Evolutionary conservation across 768 basidiomycete species (phyloP).

Genomic region (Pisolithus orientalis): DNA sequence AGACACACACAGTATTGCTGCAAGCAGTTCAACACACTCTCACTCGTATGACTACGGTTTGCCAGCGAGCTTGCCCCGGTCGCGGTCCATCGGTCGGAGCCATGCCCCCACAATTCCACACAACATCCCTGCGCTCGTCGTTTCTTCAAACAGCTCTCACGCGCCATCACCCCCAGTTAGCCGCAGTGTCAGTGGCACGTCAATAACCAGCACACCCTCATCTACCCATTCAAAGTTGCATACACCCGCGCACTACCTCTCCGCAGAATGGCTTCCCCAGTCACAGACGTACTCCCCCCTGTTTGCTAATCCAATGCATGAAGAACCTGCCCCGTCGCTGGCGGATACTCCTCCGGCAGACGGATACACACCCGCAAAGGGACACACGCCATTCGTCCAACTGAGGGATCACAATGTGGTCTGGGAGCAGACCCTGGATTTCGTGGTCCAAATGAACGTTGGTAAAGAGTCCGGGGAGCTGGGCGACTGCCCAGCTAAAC

Average conservation of each 20-base stretch:
- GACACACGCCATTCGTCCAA: conserved; percentile 52
- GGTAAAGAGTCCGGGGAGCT: conserved; percentile 46
- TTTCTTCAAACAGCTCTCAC: conserved; percentile 17
- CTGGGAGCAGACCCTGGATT: conserved; percentile 55
- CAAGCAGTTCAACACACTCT: conserved; percentile 20
- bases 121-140: conserved; percentile 23
- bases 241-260: conserved; percentile 16
- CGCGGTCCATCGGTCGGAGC: neutral
- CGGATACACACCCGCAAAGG: conserved; percentile 39
- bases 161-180: conserved; percentile 2
- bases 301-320: neutral
- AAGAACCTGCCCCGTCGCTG: neutral
- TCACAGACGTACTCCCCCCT: neutral
- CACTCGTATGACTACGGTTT: conserved; percentile 14
- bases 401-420: conserved; percentile 59
- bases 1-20: conserved; percentile 22
- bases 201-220: conserved; percentile 17
- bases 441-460: conserved; percentile 55
- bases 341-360: conserved; percentile 6
- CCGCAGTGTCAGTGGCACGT: conserved; percentile 17
- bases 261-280: conserved; percentile 21
- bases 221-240: conserved; percentile 7
- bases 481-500: conserved; percentile 52
- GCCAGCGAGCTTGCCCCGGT: neutral
- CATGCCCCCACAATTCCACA: neutral